Percentiles rank a stretch among this genome's conserved stretches.
Conservation (phyloP, 768 basidiomycete genomes). For the Termitomyces sp. region DNA sequence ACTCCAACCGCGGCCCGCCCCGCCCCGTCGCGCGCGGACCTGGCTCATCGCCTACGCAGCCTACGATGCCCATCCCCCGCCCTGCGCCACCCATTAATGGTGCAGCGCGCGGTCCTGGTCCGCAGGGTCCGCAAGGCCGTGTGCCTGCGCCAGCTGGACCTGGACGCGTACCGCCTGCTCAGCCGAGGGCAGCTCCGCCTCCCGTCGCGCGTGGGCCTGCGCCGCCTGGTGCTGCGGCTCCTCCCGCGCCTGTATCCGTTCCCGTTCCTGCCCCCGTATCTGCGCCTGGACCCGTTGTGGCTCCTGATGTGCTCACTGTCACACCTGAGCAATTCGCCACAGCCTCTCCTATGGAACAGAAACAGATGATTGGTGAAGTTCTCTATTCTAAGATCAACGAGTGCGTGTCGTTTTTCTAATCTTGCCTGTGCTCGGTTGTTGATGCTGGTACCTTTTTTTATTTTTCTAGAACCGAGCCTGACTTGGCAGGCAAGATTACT, state of each 20-base stretch:
- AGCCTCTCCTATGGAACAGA: slow-evolving; percentile 84
- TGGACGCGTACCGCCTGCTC: slow-evolving; percentile 6
- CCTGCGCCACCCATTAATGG: slow-evolving; percentile 40
- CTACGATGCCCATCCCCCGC: slow-evolving; percentile 62
- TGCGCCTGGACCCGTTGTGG: slow-evolving; percentile 39
- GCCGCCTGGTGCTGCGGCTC: slow-evolving; percentile 18
- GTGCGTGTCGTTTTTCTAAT: slow-evolving; percentile 43
- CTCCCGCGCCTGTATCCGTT: slow-evolving; percentile 29
- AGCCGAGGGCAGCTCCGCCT: slow-evolving; percentile 29
- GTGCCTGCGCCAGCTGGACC: slow-evolving; percentile 5
- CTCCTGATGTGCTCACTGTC: slow-evolving; percentile 37
- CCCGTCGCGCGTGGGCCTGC: slow-evolving; percentile 40
- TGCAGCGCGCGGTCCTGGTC: slow-evolving; percentile 36
- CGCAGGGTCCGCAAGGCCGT: slow-evolving; percentile 9
- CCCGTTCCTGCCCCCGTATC: slow-evolving; percentile 16
- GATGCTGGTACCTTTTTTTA: too few species aligned
- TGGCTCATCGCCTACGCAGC: slow-evolving; percentile 65
- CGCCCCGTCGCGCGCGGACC: slow-evolving; percentile 66
- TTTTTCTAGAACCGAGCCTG: slow-evolving; percentile 66
- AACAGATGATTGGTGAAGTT: slow-evolving; percentile 97
- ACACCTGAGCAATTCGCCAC: slow-evolving; percentile 49
- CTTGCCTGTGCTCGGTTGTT: too few species aligned
- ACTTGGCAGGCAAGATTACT: slow-evolving; percentile 98
- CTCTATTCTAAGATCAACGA: slow-evolving; percentile 86
- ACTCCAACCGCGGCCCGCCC: slow-evolving; percentile 56